Evolutionary conservation across 768 basidiomycete genomes (phyloP).

Genomic region (Macrolepiota albuminosa): DNA sequence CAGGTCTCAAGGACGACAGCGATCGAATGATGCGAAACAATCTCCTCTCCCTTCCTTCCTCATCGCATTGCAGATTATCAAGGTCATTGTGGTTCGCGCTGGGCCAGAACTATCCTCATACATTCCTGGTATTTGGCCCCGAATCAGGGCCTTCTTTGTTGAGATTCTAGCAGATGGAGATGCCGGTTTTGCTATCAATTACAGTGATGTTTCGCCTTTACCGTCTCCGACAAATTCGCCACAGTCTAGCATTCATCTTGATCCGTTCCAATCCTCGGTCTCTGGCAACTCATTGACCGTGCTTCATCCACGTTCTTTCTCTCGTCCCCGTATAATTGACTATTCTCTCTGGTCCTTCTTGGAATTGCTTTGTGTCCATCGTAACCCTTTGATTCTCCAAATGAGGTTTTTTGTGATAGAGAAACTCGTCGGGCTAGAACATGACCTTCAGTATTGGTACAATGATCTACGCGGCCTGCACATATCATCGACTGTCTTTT

Average conservation of each 20-base stretch:
- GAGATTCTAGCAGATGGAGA: conserved; percentile 52
- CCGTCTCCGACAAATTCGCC: conserved; percentile 54
- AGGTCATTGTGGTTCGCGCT: conserved; percentile 60
- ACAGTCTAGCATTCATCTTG: conserved; percentile 37
- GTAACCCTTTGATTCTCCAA: conserved; percentile 60
- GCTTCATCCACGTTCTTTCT: conserved; percentile 19
- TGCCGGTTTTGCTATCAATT: conserved; percentile 52
- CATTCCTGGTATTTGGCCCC: conserved; percentile 57
- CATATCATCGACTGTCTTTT: conserved; percentile 48
- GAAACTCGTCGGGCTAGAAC: conserved; percentile 51
- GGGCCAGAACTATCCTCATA: conserved; percentile 51
- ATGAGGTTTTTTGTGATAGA: conserved; percentile 64
- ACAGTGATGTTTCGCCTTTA: conserved; percentile 37
- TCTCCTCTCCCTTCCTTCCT: conserved; percentile 38
- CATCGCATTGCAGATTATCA: conserved; percentile 61
- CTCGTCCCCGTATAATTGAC: conserved; percentile 57
- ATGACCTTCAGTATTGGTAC: conserved; percentile 37
- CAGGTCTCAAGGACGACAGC: conserved; percentile 39
- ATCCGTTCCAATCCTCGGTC: conserved; percentile 23
- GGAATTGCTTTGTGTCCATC: conserved; percentile 58
- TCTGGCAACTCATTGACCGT: conserved; percentile 21
- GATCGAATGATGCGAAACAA: conserved; percentile 17
- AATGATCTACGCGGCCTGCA: conserved; percentile 30
- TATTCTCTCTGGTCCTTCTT: conserved; percentile 71
- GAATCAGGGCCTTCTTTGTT: conserved; percentile 51